Base-by-base conservation (phyloP, 345 rosid species). In the Hypericum androsaemum region DNA sequence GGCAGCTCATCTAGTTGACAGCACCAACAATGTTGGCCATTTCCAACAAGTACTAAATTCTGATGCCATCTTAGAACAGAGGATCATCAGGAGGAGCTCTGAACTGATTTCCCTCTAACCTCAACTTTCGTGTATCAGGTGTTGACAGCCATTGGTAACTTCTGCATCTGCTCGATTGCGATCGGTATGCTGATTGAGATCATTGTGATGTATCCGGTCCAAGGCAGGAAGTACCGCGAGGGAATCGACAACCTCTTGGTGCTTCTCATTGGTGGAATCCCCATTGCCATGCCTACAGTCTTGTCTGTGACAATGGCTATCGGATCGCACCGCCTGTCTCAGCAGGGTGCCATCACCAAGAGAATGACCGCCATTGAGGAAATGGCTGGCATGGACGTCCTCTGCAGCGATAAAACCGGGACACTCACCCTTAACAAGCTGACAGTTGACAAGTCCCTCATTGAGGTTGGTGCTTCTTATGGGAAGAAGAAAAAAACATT, bases 361-460 rank as follows among this genome's bases (percentile, higher is more conserved):
- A 75, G 96, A 69, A 87, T 88, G 98, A 90, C 98, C 9, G 96
- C 98, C 43, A 90, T 90, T n/a, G 95, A 90, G 70, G 96, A 87
- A 73, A 79, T 90, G 98, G 95, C 96, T 5, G 98, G 98, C 7
- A 90, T 90, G 98, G 98, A 90, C 62, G 92, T 90, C 48, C 74
- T 90, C 7, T 90, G 98, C 70, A 90, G 98, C 43, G 98, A 90
- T 66, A 90, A 90, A 71, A 90, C 96, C 0, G 96, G 98, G 44
- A 90, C 95, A 47, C 83, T 90, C 41, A 87, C 98, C 52, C 92
- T 90, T 53, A 90, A 90, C 81, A 90, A 82, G 80, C 92, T 90
- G 55, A 80, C 92, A 6, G 98, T 90, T 0, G 95, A 90, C 78
- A 87, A 81, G 65, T 73, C 10, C 59, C 69, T 90, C 41, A 64